These are phyloP conservation scores for Tetracentron sinense DNA, from an alignment of 164 flowering plant genomes.

Conservation along the genomic window DNA sequence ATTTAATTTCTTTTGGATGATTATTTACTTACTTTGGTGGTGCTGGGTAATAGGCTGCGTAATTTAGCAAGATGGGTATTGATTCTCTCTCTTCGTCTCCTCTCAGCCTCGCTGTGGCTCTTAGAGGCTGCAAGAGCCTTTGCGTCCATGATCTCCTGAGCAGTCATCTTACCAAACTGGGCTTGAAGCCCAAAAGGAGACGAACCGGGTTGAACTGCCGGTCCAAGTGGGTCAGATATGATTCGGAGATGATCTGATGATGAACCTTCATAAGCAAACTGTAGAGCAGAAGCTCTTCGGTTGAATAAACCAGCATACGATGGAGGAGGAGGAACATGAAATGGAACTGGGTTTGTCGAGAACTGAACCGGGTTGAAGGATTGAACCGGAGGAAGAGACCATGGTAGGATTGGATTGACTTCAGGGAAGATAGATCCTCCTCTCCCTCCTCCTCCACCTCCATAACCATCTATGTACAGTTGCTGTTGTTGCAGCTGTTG, in stretches of 20 bases:
- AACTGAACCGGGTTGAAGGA: conserved; percentile 39
- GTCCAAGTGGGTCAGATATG: conserved; percentile 56
- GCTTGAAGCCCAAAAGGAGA: conserved; percentile 52
- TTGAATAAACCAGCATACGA: conserved; percentile 48
- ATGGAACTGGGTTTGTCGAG: conserved; percentile 28
- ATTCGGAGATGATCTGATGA: conserved; percentile 50
- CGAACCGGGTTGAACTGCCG: conserved; percentile 37
- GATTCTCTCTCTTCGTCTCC: conserved; percentile 79
- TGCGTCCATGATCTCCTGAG: conserved; percentile 82
- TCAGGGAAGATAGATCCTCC: conserved; percentile 43
- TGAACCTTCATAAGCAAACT: conserved; percentile 62
- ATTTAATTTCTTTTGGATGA: too few species aligned
- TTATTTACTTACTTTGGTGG: conserved; percentile 53
- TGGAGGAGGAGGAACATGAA: conserved; percentile 42
- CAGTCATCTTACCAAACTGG: conserved; percentile 55
- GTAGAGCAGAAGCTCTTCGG: conserved; percentile 41
- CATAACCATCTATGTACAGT: conserved; percentile 19
- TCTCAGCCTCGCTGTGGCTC: conserved; percentile 81
- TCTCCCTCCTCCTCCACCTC: conserved; percentile 21
- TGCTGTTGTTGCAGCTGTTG: background rate
- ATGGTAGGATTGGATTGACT: conserved; percentile 45
- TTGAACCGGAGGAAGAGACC: conserved; percentile 55
- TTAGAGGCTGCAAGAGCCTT: conserved; percentile 79
- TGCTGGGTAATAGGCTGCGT: conserved; percentile 70
- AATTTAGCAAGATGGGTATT: conserved; percentile 70